Evolutionary conservation across 495 filamentous ascomycete species (phyloP).

Genomic region (Daldinia decipiens): DNA sequence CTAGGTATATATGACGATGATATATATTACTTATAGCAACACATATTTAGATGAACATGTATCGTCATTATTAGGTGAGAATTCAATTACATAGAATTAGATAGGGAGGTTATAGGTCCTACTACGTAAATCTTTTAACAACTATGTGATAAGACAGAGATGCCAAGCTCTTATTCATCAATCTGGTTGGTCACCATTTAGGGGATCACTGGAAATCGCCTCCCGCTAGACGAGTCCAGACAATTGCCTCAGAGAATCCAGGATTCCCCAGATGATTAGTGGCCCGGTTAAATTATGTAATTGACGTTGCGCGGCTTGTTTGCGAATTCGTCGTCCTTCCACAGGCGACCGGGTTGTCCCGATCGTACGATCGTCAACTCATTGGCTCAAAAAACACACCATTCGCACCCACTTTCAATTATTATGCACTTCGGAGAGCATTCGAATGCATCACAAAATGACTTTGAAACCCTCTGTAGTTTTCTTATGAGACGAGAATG

Average conservation of each 20-base stretch:
- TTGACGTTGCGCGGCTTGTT: neutral
- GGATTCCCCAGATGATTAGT: conserved; percentile 4
- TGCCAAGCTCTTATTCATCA: neutral
- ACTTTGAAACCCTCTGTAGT: conserved; percentile 31
- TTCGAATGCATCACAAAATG: conserved; percentile 26
- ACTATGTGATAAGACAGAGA: neutral
- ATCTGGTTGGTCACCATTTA: neutral
- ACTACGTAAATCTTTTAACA: too few relatives aligned
- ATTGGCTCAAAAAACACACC: conserved; percentile 30
- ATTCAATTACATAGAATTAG: too few relatives aligned
- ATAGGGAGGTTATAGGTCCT: too few relatives aligned
- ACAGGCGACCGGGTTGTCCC: conserved; percentile 27
- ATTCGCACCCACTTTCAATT: conserved; percentile 30
- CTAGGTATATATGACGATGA: neutral
- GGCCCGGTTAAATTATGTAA: conserved; percentile 4
- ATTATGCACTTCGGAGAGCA: conserved; percentile 21
- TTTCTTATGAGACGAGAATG: conserved; percentile 40
- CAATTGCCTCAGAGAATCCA: neutral
- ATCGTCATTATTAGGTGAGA: neutral
- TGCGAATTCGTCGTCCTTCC: neutral
- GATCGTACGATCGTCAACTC: conserved; percentile 39
- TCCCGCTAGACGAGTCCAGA: neutral
- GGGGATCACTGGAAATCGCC: neutral
- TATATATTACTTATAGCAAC: neutral
- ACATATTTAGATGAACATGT: neutral